These are phyloP conservation scores for Gossypioides kirkii DNA, from an alignment of 345 rosid species.

Conservation along the genomic window DNA sequence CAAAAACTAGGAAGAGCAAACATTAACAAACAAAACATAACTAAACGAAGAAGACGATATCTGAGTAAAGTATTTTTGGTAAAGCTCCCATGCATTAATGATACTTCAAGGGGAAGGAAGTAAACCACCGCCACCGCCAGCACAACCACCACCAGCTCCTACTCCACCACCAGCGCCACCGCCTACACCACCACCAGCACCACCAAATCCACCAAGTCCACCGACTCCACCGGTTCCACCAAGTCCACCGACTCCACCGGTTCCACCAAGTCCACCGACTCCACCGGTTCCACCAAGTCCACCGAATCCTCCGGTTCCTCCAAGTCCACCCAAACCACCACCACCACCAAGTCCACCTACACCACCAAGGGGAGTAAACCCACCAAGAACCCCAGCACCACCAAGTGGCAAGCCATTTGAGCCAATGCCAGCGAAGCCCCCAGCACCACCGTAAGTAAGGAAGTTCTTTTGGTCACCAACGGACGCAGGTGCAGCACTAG, in stretches of 20 bases:
- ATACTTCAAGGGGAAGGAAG: constrained; percentile 37
- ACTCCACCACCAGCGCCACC: constrained; percentile 1
- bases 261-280: background rate
- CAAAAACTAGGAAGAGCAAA: background rate
- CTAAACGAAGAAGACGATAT: background rate
- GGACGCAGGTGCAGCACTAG: constrained; percentile 22
- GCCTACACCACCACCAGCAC: background rate
- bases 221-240: constrained; percentile 4
- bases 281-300: constrained; percentile 12
- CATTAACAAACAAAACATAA: background rate
- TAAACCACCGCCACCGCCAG: constrained; percentile 20
- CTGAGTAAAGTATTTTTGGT: background rate
- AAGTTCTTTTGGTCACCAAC: constrained; percentile 71
- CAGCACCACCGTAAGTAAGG: constrained; percentile 53
- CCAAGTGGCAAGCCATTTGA: constrained; percentile 45
- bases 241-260: background rate
- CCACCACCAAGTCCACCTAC: background rate
- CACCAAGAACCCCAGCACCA: constrained; percentile 47
- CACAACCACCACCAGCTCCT: constrained; percentile 17
- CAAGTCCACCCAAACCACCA: constrained; percentile 16
- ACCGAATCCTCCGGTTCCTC: constrained; percentile 2
- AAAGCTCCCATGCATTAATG: background rate
- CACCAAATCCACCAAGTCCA: background rate
- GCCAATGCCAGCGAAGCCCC: constrained; percentile 61
- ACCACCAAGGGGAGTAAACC: constrained; percentile 28